These are phyloP conservation scores for Allantophomopsis lycopodina DNA, from an alignment of 2,329 filamentous ascomycete genomes.

Conservation along the genomic window DNA sequence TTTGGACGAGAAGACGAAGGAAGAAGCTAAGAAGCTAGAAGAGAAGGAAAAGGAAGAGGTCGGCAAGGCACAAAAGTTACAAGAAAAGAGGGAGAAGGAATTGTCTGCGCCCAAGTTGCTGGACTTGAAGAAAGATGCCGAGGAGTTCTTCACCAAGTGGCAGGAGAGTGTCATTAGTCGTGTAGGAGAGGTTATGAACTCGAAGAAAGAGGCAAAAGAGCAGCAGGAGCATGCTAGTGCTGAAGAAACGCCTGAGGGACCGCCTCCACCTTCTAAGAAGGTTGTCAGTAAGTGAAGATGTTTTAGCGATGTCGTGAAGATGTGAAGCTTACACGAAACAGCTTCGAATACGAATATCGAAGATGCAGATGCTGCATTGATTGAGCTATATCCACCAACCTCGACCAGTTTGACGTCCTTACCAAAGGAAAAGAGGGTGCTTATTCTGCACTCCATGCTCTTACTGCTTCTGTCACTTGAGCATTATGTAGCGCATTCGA, in stretches of 20 bases:
- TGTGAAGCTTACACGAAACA: slow-evolving; percentile 6
- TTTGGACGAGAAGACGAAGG: slow-evolving; percentile 9
- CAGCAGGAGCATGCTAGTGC: slow-evolving; percentile 14
- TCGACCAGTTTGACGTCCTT: slow-evolving; percentile 47
- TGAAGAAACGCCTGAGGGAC: slow-evolving; percentile 11
- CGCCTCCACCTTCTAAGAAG: slow-evolving; percentile 9
- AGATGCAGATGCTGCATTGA: slow-evolving; percentile 32
- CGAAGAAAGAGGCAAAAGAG: slow-evolving; percentile 24
- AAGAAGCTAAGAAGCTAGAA: slow-evolving; percentile 8
- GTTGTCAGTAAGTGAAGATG: slow-evolving; percentile 12
- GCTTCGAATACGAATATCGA: slow-evolving; percentile 25
- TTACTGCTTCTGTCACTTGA: slow-evolving; percentile 61
- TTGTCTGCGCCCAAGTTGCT: slow-evolving; percentile 34
- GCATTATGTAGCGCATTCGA: slow-evolving; percentile 62
- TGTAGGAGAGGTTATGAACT: slow-evolving; percentile 52
- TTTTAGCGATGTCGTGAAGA: not conserved
- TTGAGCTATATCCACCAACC: slow-evolving; percentile 40
- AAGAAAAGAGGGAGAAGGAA: slow-evolving; percentile 28
- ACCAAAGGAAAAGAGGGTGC: slow-evolving; percentile 43
- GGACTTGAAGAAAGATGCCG: slow-evolving; percentile 55
- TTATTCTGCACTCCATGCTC: slow-evolving; percentile 60
- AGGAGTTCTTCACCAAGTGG: slow-evolving; percentile 73
- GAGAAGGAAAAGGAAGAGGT: slow-evolving; percentile 18
- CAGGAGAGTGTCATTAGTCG: slow-evolving; percentile 54
- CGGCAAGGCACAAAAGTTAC: slow-evolving; percentile 15